Percentiles rank a stretch among this genome's conserved stretches.
Conservation (phyloP, 495 filamentous ascomycete species). For the Geoglossum glabrum region DNA sequence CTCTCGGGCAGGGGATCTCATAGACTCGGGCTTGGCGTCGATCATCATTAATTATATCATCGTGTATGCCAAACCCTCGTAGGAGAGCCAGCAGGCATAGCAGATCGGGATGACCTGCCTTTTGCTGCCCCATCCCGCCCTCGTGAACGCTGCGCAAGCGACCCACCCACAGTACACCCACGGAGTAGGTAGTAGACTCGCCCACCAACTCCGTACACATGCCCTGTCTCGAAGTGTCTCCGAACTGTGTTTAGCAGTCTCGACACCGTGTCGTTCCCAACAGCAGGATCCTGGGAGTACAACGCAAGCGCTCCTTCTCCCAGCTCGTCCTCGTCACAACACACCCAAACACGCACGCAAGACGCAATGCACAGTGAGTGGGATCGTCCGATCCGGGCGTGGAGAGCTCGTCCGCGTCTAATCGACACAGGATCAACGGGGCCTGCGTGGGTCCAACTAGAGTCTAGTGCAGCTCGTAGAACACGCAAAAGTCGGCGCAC, state of each 20-base stretch:
- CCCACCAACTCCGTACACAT: no score
- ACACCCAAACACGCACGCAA: background rate
- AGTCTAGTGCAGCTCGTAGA: background rate
- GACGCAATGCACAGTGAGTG: background rate
- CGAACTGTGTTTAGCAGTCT: background rate
- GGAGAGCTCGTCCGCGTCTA: background rate
- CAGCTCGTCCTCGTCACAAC: background rate
- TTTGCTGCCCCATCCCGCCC: background rate
- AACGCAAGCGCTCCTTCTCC: background rate
- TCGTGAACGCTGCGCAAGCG: background rate
- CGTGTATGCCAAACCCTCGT: background rate
- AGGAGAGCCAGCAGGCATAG: background rate
- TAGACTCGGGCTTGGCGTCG: background rate
- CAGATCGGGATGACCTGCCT: background rate
- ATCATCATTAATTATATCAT: background rate
- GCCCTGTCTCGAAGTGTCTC: background rate
- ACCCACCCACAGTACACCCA: background rate
- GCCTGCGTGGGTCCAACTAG: background rate
- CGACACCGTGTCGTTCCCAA: background rate
- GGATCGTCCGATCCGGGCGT: constrained; percentile 1
- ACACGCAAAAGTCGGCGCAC: background rate
- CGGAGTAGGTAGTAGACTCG: no score
- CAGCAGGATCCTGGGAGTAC: background rate
- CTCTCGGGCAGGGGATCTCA: background rate
- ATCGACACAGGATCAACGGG: background rate